Evolutionary conservation across 2,329 filamentous ascomycete genomes (phyloP).

Genomic region (Rhynchosporium graminicola): DNA sequence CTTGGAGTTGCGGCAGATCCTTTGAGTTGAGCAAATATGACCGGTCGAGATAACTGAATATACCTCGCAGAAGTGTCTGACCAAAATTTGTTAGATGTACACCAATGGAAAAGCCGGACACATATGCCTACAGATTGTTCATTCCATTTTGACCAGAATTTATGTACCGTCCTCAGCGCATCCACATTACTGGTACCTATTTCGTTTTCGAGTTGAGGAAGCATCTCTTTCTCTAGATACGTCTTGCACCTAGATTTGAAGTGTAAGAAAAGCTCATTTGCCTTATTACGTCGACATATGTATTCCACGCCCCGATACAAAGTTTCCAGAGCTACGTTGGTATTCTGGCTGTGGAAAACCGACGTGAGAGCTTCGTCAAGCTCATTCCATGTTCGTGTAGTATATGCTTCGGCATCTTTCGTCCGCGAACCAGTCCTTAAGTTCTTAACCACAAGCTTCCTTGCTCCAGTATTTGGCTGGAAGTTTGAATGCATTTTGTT

Average conservation of each 20-base stretch:
- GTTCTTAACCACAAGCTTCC: slow-evolving; percentile 93
- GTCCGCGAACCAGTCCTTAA: slow-evolving; percentile 60
- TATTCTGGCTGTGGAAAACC: slow-evolving; percentile 67
- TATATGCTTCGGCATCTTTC: slow-evolving; percentile 72
- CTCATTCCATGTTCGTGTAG: slow-evolving; percentile 72
- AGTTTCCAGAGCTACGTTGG: slow-evolving; percentile 77
- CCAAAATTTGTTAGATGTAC: slow-evolving; percentile 22
- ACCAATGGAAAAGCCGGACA: background rate
- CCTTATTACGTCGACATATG: slow-evolving; percentile 77
- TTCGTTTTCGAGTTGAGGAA: slow-evolving; percentile 53
- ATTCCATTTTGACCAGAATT: slow-evolving; percentile 76
- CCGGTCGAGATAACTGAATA: slow-evolving; percentile 93
- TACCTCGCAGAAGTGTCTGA: slow-evolving; percentile 75
- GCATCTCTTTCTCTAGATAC: slow-evolving; percentile 65
- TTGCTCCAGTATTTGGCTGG: slow-evolving; percentile 74
- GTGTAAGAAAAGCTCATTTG: slow-evolving; percentile 65
- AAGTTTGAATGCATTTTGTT: slow-evolving; percentile 46
- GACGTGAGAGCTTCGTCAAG: slow-evolving; percentile 71
- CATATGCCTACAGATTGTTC: slow-evolving; percentile 65
- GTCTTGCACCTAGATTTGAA: slow-evolving; percentile 66
- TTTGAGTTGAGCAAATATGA: slow-evolving; percentile 79
- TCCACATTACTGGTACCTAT: slow-evolving; percentile 59
- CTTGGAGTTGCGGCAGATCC: slow-evolving; percentile 71
- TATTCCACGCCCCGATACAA: slow-evolving; percentile 92
- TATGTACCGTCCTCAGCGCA: slow-evolving; percentile 57